Evolutionary conservation across 352 stramenopile species (phyloP), one percentile per base, ranked within the genome.

Genomic region (Pythium myriotylum): DNA sequence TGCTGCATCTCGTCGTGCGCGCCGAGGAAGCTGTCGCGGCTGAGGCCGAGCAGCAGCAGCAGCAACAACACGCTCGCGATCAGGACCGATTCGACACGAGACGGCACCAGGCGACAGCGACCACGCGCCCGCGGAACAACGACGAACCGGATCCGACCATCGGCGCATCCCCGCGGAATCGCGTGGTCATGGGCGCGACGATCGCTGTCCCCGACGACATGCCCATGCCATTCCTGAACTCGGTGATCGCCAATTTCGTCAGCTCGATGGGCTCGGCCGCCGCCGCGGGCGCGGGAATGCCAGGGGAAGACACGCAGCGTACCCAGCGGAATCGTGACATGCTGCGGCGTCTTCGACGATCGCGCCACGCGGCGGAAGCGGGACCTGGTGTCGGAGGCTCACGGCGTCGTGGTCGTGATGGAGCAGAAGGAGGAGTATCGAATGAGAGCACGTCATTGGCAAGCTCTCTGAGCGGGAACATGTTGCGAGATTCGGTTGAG

Each of bases 181-280:
- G 72, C 26, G 64, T 92, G 17, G 67, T 92, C 41, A 90, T 94
- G 79, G 83, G 85, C 8, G 83, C 85, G 19, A 90, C 86, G 2
- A 91, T 94, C 46, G 67, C 83, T 9, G 69, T 92, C 2, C 76
- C 81, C 1, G 82, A 92, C 10, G 76, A 84, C 35, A 76, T 90
- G 33, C 82, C 65, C n/a, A 85, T 92, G 77, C 86, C 86, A 13
- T 93, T 95, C 71, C 68, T 95, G 8, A 91, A 80, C 56, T 91
- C 82, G 2, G 85, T 95, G 73, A 85, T 95, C 47, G 74, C 82
- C 19, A 91, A 92, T 59, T 76, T 93, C 41, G 79, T 92, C 22
- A 88, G 69, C 41, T 61, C 54, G 45, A 62, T 70, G 56, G 63
- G 63, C 51, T 35, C 48, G 8, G 63, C 55, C 2, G 40, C 63